phyloP scores from a whole-genome alignment of 345 rosid species.

The sweet orange (Citrus sinensis) region DVS_A1.0 CM039161.1:1812501-1813000 shows the following conservation, averaged over 20 bases:
- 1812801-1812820: conserved; percentile 68
- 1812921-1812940: conserved; percentile 47
- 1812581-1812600: conserved; percentile 89
- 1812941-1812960: conserved; percentile 56
- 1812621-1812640: conserved; percentile 86
- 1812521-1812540: conserved; percentile 63
- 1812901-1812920: conserved; percentile 67
- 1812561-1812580: conserved; percentile 92
- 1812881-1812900: conserved; percentile 47
- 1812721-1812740: conserved; percentile 79
- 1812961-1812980: conserved; percentile 59
- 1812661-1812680: conserved; percentile 68
- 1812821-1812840: conserved; percentile 77
- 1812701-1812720: conserved; percentile 50
- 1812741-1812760: conserved; percentile 76
- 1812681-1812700: conserved; percentile 24
- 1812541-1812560: conserved; percentile 77
- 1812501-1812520: conserved; percentile 55
- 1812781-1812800: conserved; percentile 66
- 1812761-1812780: conserved; percentile 37
- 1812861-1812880: conserved; percentile 66
- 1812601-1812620: conserved; percentile 44
- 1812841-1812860: conserved; percentile 65
- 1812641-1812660: conserved; percentile 71
- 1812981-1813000: conserved; percentile 71